Evolutionary conservation across 805 yeast genomes (phyloP), one percentile per base, ranked within the genome.

Genomic region (Myxozyma neglecta): DNA sequence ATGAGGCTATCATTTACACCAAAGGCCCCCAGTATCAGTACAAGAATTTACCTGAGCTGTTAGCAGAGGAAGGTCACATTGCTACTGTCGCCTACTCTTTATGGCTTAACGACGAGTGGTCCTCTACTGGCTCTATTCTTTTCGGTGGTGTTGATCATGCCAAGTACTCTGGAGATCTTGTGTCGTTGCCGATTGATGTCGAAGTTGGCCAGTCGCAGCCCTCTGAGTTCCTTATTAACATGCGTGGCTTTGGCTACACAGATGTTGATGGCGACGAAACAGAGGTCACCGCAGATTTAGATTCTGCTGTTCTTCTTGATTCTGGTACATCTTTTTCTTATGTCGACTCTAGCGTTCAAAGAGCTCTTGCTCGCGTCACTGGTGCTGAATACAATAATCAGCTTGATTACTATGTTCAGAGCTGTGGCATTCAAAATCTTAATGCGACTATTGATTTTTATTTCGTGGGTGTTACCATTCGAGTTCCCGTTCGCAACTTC

Each of bases 41-140:
- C 73, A 79, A 81, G 57, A 89, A 90, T 72, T 75, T 89, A 60
- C 96, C 96, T 0, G 67, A 78, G 57, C 80, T 81, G 61, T 73
- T 90, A 77, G 84, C 80, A 54, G 70, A 76, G 37, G 80, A 80
- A 54, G 92, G 92, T 0, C 68, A 79, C 51, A 87, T 85, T 65
- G 70, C 78, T 43, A 77, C 79, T 52, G 77, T 76, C 37, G 83
- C 83, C 1, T 88, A 86, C 72, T 87, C 93, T 0, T 74, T 88
- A 53, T 87, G 76, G 70, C 75, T 88, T 71, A 80, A 85, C 68
- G 72, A 74, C 10, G 64, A 70, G 11, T 64, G 63, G 16, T 66
- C 71, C 9, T 37, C 64, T n/a, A 52, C 68, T 6, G 76, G 76
- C 34, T 32, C 64, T 11, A 55, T 73, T 32, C 55, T 73, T 54